phyloP scores from a whole-genome alignment of 177 flowering plant species.

The Vitis hybrid region DNA sequence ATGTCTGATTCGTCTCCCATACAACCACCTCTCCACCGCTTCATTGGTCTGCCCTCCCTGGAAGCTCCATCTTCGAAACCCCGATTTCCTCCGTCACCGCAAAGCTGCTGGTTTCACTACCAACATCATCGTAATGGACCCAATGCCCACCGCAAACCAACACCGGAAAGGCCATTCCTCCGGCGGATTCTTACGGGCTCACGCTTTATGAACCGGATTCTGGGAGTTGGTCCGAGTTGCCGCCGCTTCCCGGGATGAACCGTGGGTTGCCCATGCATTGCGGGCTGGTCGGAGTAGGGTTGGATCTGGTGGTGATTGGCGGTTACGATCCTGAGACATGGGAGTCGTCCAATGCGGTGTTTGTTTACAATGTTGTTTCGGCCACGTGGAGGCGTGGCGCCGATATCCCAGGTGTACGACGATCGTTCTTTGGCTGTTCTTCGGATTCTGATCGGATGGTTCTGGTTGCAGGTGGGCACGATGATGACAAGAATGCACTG shows the following conservation, averaged over 20 bases:
- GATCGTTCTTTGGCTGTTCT: slow-evolving; percentile 20
- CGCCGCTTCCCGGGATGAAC: slow-evolving; percentile 36
- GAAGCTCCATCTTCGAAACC: slow-evolving; percentile 29
- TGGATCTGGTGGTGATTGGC: slow-evolving; percentile 58
- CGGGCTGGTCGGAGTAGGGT: slow-evolving; percentile 51
- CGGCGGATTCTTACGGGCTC: slow-evolving; percentile 36
- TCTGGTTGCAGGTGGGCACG: slow-evolving; percentile 27
- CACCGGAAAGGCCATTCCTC: slow-evolving; percentile 2
- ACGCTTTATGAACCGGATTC: slow-evolving; percentile 42
- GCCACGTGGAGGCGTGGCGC: slow-evolving; percentile 66
- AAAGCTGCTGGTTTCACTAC: slow-evolving; percentile 21
- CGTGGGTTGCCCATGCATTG: slow-evolving; percentile 66
- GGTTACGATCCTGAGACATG: slow-evolving; percentile 64
- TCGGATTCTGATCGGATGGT: not conserved
- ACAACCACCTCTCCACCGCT: slow-evolving; percentile 18
- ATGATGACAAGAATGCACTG: slow-evolving; percentile 23
- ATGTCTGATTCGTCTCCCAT: slow-evolving; percentile 41
- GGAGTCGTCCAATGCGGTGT: slow-evolving; percentile 36
- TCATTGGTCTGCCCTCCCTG: slow-evolving; percentile 35
- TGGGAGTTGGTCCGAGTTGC: slow-evolving; percentile 48
- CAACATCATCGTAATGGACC: slow-evolving; percentile 24
- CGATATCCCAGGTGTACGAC: slow-evolving; percentile 53
- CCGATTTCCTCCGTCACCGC: slow-evolving; percentile 32
- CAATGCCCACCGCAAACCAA: slow-evolving; percentile 23
- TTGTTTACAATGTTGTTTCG: slow-evolving; percentile 44